A percentile compares a stretch with the other conserved stretches of the same genome.
These are phyloP conservation scores for Talaromyces sp. DNA, from an alignment of 2,329 filamentous ascomycete genomes.

Conservation along the genomic window DNA sequence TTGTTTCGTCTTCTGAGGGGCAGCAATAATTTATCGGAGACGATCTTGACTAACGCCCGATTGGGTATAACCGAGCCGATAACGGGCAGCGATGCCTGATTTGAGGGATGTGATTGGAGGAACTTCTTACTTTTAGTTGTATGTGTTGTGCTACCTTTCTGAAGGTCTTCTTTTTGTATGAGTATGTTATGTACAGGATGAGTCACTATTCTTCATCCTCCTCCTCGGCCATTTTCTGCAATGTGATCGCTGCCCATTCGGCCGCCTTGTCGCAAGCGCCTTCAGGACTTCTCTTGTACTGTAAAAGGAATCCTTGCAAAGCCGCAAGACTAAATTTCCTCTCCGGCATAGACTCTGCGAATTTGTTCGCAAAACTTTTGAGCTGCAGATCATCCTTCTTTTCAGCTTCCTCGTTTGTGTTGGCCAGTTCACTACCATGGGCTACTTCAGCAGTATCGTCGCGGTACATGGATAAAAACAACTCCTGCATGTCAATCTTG, in stretches of 20 bases:
- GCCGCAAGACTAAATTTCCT: slow-evolving; percentile 57
- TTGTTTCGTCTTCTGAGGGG: not conserved
- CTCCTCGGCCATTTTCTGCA: slow-evolving; percentile 14
- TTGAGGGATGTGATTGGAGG: too few species aligned
- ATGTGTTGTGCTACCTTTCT: too few species aligned
- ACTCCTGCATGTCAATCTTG: slow-evolving; percentile 26
- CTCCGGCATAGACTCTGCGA: slow-evolving; percentile 54
- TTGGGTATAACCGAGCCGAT: slow-evolving; percentile 1
- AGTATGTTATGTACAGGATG: not conserved
- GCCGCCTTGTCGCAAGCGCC: slow-evolving; percentile 52
- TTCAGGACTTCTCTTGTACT: slow-evolving; percentile 58
- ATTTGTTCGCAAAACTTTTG: slow-evolving; percentile 33
- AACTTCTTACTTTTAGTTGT: too few species aligned
- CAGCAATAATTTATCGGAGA: slow-evolving; percentile 5
- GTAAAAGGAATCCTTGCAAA: slow-evolving; percentile 63
- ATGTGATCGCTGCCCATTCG: slow-evolving; percentile 21
- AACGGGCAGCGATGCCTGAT: not conserved
- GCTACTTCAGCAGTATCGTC: slow-evolving; percentile 24
- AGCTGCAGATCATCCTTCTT: slow-evolving; percentile 37
- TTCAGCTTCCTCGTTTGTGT: slow-evolving; percentile 32
- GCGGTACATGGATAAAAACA: slow-evolving; percentile 32
- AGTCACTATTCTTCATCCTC: slow-evolving; percentile 11
- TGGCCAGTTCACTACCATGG: not conserved
- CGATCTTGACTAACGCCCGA: not conserved
- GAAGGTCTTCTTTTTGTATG: too few species aligned